These are phyloP conservation scores for Gossypium trilobum DNA, from an alignment of 441 rosid genomes.

Conservation along the genomic window DNA sequence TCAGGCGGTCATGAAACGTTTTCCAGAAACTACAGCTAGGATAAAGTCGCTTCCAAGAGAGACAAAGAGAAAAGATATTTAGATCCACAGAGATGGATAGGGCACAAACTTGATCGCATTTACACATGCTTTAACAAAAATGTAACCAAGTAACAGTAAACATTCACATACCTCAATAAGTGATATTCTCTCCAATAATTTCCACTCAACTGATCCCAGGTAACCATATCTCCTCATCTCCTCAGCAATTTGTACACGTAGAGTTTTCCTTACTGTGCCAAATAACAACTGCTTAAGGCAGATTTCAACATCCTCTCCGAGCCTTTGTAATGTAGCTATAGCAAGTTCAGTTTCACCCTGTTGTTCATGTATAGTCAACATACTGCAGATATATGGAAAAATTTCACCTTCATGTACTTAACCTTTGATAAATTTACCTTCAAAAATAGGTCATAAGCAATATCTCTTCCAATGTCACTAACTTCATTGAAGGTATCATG, in stretches of 20 bases:
- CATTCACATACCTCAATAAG: slow-evolving; percentile 67
- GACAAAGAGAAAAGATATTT: slow-evolving; percentile 25
- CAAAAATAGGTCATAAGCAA: slow-evolving; percentile 90
- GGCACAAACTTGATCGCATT: slow-evolving; percentile 13
- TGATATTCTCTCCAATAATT: slow-evolving; percentile 65
- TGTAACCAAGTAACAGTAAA: slow-evolving; percentile 7
- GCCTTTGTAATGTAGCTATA: slow-evolving; percentile 79
- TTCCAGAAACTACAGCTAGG: slow-evolving; percentile 94
- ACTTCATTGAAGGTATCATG: slow-evolving; percentile 87
- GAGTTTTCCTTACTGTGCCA: slow-evolving; percentile 86
- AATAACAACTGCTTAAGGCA: slow-evolving; percentile 86
- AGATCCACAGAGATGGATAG: slow-evolving; percentile 26
- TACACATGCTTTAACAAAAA: slow-evolving; percentile 15
- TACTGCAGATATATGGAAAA: slow-evolving; percentile 19
- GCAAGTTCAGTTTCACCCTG: slow-evolving; percentile 95
- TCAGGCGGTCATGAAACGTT: slow-evolving; percentile 59
- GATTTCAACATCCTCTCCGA: slow-evolving; percentile 83
- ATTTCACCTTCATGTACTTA: slow-evolving; percentile 19
- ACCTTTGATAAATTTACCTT: slow-evolving; percentile 50
- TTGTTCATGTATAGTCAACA: slow-evolving; percentile 32
- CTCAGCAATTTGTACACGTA: slow-evolving; percentile 70
- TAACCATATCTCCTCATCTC: slow-evolving; percentile 74
- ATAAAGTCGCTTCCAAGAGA: slow-evolving; percentile 71
- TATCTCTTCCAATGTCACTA: slow-evolving; percentile 80
- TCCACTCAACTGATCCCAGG: slow-evolving; percentile 71